Base-by-base conservation (phyloP, 2,329 filamentous ascomycete species). In the Diaporthe aspalathi region DNA sequence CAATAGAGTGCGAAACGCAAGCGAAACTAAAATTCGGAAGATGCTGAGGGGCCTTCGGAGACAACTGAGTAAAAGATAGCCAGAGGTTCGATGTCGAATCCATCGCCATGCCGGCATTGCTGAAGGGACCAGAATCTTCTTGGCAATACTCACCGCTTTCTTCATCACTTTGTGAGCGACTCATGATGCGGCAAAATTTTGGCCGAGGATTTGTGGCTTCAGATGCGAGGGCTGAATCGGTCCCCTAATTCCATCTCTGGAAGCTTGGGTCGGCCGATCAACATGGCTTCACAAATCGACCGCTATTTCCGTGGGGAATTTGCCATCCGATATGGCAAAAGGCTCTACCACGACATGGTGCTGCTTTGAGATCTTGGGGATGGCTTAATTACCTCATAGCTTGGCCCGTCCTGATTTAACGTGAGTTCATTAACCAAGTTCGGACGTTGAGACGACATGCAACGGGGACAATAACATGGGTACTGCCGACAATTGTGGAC, bases 1-100 rank as follows among this genome's bases (percentile, higher is more conserved):
- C 45, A 65, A 65, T 3, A 27, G 45, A 38, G 60, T 20, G n/a
- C 60, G 60, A 65, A 65, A 65, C 60, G 29, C 43, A 63, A 63
- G 60, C 60, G 60, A 63, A 49, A 63, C 27, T 63, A 47, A 35
- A 47, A 63, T 35, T 27, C 60, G 17, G 29, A 32, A 49, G 24
- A 27, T 17, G 35, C 27, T 50, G 45, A 65, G 8, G 29, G n/a
- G 60, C n/a, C n/a, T n/a, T n/a, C n/a, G n/a, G n/a, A n/a, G n/a
- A n/a, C n/a, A 56, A 38, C 29, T 40, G 17, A 45, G 29, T 7
- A 12, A n/a, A 20, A 35, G 6, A 27, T 29, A 65, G 27, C 14
- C 43, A 35, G 52, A 54, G 43, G n/a, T 11, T 8, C 27, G 20
- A 12, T 24, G 40, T 17, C 7, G 24, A 47, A 22, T 22, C 14